phyloP scores from a whole-genome alignment of 768 basidiomycete genomes.

The Pleurotus salmoneostramineus region DNA sequence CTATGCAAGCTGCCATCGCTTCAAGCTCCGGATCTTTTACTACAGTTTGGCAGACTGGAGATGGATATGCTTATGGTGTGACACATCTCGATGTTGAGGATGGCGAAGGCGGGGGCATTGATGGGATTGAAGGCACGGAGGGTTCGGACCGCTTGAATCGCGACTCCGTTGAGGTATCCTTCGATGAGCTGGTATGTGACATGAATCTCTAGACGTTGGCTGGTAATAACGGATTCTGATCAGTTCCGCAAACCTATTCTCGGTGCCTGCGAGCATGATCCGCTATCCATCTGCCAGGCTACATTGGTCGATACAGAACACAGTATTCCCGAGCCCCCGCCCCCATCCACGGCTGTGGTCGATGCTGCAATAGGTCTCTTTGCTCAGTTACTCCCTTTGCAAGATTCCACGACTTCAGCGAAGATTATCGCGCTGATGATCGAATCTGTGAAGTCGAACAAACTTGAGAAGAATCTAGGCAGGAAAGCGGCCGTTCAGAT shows the following conservation, averaged over 20 bases:
- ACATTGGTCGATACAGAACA: constrained; percentile 40
- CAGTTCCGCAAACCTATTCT: constrained; percentile 23
- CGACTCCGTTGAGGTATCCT: constrained; percentile 76
- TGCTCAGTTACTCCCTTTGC: constrained; percentile 70
- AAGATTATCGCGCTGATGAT: constrained; percentile 37
- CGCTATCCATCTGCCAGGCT: constrained; percentile 63
- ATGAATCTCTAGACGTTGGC: background rate
- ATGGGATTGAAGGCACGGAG: constrained; percentile 25
- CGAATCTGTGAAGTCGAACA: constrained; percentile 44
- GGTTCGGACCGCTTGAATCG: constrained; percentile 58
- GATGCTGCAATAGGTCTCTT: constrained; percentile 91
- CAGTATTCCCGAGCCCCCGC: constrained; percentile 55
- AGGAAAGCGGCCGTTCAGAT: constrained; percentile 80
- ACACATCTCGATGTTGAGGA: constrained; percentile 60
- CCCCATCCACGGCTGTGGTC: constrained; percentile 78
- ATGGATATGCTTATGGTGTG: constrained; percentile 92
- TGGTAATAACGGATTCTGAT: background rate
- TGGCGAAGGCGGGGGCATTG: constrained; percentile 31
- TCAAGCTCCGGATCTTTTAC: constrained; percentile 81
- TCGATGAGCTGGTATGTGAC: constrained; percentile 68
- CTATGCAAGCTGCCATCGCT: constrained; percentile 89
- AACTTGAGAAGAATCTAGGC: constrained; percentile 36
- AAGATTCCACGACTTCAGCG: constrained; percentile 58
- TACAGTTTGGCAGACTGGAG: constrained; percentile 79
- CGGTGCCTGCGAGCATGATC: constrained; percentile 84